phyloP scores from a whole-genome alignment of 1,284 basidiomycete genomes.

The Fereydounia khargensis region DNA sequence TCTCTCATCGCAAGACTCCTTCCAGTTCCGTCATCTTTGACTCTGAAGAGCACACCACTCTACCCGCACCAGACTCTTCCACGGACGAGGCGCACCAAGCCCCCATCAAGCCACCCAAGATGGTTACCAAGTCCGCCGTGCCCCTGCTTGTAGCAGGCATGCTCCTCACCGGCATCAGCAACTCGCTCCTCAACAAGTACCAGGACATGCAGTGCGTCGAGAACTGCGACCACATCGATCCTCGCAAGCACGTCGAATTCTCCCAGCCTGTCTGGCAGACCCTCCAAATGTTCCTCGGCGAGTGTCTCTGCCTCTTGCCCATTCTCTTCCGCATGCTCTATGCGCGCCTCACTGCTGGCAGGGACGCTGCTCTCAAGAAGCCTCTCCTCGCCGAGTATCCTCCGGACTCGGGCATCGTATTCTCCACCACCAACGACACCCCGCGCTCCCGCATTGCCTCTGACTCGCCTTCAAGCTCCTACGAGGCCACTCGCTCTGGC shows the following conservation, averaged over 20 bases:
- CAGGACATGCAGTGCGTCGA: constrained; percentile 59
- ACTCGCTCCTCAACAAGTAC: constrained; percentile 55
- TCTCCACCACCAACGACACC: constrained; percentile 9
- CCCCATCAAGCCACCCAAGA: constrained; percentile 17
- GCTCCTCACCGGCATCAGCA: constrained; percentile 61
- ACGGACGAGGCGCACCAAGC: no score
- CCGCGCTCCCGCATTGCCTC: constrained; percentile 6
- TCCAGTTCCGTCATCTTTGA: no score
- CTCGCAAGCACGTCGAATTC: constrained; percentile 33
- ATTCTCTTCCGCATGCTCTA: constrained; percentile 22
- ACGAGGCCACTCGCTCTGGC: constrained; percentile 23
- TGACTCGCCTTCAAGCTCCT: constrained; percentile 14
- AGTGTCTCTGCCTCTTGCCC: constrained; percentile 54
- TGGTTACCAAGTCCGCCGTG: constrained; percentile 33
- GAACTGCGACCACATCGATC: constrained; percentile 50
- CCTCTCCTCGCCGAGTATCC: constrained; percentile 10
- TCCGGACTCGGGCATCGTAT: constrained; percentile 29
- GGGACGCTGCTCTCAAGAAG: constrained; percentile 29
- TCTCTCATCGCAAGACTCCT: neutral
- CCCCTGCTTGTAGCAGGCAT: constrained; percentile 61
- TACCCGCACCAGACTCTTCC: constrained; percentile 1
- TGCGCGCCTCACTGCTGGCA: constrained; percentile 2
- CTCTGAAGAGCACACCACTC: neutral
- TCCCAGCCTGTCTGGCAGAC: constrained; percentile 57
- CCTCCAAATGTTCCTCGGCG: constrained; percentile 59